Base-by-base conservation (phyloP, 192 early-diverging fungal species). In the Backusella parvicylindrica region DNA sequence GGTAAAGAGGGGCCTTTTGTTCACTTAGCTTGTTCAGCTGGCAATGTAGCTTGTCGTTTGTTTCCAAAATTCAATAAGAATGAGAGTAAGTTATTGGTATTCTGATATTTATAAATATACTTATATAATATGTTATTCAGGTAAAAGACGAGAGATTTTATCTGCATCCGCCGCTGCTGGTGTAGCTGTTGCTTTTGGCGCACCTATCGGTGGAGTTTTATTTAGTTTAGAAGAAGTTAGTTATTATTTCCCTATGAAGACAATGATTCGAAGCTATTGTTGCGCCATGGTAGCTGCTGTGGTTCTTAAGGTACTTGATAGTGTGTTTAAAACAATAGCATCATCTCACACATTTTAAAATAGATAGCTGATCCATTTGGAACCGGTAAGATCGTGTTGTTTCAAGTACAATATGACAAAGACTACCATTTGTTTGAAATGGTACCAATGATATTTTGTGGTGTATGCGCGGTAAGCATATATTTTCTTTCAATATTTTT, bases 1-100 rank as follows among this genome's bases (percentile, higher is more conserved):
- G 97, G 97, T 65, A 95, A 95, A 79, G 96, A 99, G 80, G 97
- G 96, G 0, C 97, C 97, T 0, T 92, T 98, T 83, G 91, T 99
- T 6, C 96, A 98, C 79, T 89, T 98, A 6, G 92, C 94, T 1
- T 94, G 94, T 71, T 96, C 94, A 70, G 87, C 96, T 32, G 96
- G 95, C 33, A 96, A 96, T 82, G 90, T 96, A 21, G 85, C 93
- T 37, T 91, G 92, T 3, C 85, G 94, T 18, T 84, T 97, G 12
- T 98, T 97, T 75, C 89, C 92, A 68, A 98, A 97, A 82, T 99
- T 95, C 77, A 89, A 91, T 74, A 87, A 89, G 49, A 99, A 99
- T 78, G 97, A 98, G 65, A 89, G 85, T 87, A 83, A 53, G 69
- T 67, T 21, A 26, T 41, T 21, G n/a, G 3, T 23, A 11, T 16